phyloP scores from a whole-genome alignment of 2,329 filamentous ascomycete genomes.

The Colletotrichum sublineola region DNA sequence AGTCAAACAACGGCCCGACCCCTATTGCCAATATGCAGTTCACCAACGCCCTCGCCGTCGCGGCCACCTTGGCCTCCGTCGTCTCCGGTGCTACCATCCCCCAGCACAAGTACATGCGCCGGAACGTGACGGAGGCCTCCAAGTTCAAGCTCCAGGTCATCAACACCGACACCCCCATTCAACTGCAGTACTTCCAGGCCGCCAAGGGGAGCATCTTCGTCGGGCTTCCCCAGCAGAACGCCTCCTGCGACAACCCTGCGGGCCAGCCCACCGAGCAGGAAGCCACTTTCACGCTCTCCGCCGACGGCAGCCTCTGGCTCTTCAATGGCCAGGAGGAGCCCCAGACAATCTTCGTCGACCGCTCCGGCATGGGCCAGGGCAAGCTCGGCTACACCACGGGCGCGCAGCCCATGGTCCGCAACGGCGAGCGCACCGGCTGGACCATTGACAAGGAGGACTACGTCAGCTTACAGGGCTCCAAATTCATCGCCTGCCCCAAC shows the following conservation, averaged over 20 bases:
- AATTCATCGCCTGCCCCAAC: slow-evolving; percentile 67
- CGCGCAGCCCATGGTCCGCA: slow-evolving; percentile 51
- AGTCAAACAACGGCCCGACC: neutral
- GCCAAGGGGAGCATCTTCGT: slow-evolving; percentile 58
- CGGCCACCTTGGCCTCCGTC: slow-evolving; percentile 48
- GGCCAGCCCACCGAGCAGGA: slow-evolving; percentile 47
- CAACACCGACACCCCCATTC: slow-evolving; percentile 62
- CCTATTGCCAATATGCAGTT: slow-evolving; percentile 41
- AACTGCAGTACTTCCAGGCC: slow-evolving; percentile 62
- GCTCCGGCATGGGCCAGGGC: slow-evolving; percentile 71
- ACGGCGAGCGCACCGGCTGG: slow-evolving; percentile 63
- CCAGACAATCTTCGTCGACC: slow-evolving; percentile 67
- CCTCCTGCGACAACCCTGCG: slow-evolving; percentile 60
- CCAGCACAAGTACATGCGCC: neutral
- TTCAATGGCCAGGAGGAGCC: slow-evolving; percentile 57
- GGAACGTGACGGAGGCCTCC: slow-evolving; percentile 43
- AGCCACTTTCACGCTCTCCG: slow-evolving; percentile 64
- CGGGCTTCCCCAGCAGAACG: slow-evolving; percentile 59
- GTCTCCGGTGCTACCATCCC: slow-evolving; percentile 39
- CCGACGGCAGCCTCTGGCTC: slow-evolving; percentile 61
- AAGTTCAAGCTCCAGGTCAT: slow-evolving; percentile 64
- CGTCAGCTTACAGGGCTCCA: slow-evolving; percentile 60
- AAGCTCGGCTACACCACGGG: slow-evolving; percentile 65
- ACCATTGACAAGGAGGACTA: slow-evolving; percentile 56
- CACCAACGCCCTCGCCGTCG: slow-evolving; percentile 42